Conservation (phyloP, 2,329 filamentous ascomycete genomes). For the Cladosporium sphaerospermum region DNA sequence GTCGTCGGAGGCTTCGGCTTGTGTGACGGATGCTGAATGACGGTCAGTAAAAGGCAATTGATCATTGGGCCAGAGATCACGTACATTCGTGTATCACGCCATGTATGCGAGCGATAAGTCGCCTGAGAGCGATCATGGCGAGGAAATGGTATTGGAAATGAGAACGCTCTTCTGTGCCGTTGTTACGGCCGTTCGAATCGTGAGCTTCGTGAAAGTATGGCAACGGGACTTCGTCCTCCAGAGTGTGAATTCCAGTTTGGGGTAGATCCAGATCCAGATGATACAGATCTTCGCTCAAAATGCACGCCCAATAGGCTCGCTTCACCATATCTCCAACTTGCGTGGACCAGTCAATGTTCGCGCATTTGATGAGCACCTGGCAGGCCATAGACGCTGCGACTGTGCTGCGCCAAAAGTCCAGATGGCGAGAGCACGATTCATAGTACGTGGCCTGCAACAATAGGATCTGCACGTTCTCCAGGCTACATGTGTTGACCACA, state of each 20-base stretch:
- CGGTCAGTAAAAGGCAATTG: neutral
- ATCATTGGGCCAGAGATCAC: constrained; percentile 19
- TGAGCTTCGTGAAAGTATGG: constrained; percentile 46
- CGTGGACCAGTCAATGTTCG: constrained; percentile 41
- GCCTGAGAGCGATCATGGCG: constrained; percentile 53
- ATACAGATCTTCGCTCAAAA: constrained; percentile 44
- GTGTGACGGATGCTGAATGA: constrained; percentile 18
- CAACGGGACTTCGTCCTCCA: constrained; percentile 50
- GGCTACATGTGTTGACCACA: constrained; percentile 47
- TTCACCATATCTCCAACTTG: constrained; percentile 48
- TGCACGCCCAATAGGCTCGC: constrained; percentile 53
- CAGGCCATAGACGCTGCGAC: constrained; percentile 52
- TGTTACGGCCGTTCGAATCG: constrained; percentile 21
- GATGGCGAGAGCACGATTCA: constrained; percentile 20
- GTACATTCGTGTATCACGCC: constrained; percentile 47
- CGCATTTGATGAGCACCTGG: constrained; percentile 49
- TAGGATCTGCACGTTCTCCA: constrained; percentile 56
- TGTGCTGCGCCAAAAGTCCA: constrained; percentile 58
- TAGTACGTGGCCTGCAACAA: constrained; percentile 44
- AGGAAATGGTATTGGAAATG: constrained; percentile 55
- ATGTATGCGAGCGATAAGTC: constrained; percentile 50
- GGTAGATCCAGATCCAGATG: constrained; percentile 55
- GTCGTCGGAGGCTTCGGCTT: constrained; percentile 28
- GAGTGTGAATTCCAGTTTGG: constrained; percentile 47
- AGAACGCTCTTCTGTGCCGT: constrained; percentile 42